phyloP scores from a whole-genome alignment of 805 yeast species.

The Metschnikowia borealis region DNA sequence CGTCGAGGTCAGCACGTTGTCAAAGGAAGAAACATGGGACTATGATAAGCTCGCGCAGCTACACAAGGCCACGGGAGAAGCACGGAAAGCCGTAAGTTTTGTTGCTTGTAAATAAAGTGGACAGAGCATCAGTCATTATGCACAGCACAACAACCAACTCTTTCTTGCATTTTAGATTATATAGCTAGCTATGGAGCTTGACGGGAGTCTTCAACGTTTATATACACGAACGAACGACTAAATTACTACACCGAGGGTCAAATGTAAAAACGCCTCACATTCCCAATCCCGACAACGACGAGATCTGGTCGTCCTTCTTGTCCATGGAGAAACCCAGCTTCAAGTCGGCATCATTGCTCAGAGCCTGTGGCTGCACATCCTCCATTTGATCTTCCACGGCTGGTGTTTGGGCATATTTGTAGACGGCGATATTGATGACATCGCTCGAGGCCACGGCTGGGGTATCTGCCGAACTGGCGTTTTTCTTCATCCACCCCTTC shows the following conservation, averaged over 20 bases:
- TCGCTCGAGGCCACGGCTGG: slow-evolving; percentile 27
- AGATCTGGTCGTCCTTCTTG: slow-evolving; percentile 24
- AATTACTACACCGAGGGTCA: neutral
- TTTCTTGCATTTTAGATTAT: neutral
- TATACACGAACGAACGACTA: neutral
- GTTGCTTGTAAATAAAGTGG: slow-evolving; percentile 27
- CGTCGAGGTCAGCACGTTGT: slow-evolving; percentile 40
- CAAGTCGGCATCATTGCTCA: slow-evolving; percentile 18
- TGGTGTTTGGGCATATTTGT: slow-evolving; percentile 38
- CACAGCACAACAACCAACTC: neutral
- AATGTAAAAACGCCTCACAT: slow-evolving; percentile 6
- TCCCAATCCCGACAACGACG: slow-evolving; percentile 21
- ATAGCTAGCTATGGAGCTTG: slow-evolving; percentile 2
- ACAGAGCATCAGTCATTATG: neutral
- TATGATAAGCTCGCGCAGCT: slow-evolving; percentile 46
- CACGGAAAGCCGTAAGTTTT: slow-evolving; percentile 60
- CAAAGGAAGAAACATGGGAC: slow-evolving; percentile 49
- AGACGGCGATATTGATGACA: slow-evolving; percentile 39
- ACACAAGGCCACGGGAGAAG: slow-evolving; percentile 42
- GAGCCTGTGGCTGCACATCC: slow-evolving; percentile 23
- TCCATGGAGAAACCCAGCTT: slow-evolving; percentile 22
- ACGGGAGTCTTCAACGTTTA: neutral
- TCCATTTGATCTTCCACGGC: slow-evolving; percentile 36
- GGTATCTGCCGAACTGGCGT: slow-evolving; percentile 1
- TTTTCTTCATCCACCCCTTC: slow-evolving; percentile 39